These are phyloP conservation scores for Uronychia binucleata DNA, from an alignment of 73 alveolate species.

Conservation along the genomic window DNA sequence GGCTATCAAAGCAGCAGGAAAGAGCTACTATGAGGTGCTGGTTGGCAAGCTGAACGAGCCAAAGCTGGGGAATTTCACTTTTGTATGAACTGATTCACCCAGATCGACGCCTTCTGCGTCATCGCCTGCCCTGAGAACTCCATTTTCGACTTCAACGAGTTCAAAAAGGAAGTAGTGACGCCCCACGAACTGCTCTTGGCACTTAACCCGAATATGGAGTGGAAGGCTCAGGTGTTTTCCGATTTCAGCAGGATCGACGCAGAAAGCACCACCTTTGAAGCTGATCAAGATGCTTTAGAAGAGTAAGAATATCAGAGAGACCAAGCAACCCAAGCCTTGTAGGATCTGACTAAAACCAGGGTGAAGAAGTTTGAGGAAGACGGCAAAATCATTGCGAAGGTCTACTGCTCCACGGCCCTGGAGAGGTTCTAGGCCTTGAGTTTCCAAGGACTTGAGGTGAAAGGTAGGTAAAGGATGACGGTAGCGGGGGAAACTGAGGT, in stretches of 20 bases:
- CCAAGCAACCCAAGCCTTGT: background rate
- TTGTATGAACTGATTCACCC: slow-evolving; percentile 13
- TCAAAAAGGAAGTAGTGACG: slow-evolving; percentile 52
- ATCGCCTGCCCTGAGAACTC: slow-evolving; percentile 56
- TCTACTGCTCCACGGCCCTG: background rate
- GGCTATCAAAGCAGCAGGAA: background rate
- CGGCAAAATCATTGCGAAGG: slow-evolving; percentile 24
- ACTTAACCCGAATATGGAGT: slow-evolving; percentile 23
- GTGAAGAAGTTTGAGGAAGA: background rate
- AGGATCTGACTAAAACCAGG: background rate
- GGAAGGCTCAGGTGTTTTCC: slow-evolving; percentile 35
- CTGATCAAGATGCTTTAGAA: slow-evolving; percentile 6
- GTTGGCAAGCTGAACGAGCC: slow-evolving; percentile 70
- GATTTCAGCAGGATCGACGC: slow-evolving; percentile 27
- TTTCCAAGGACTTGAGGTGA: slow-evolving; percentile 17
- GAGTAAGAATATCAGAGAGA: slow-evolving; percentile 13
- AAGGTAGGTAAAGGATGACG: too few relatives aligned
- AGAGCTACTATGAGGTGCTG: slow-evolving; percentile 58
- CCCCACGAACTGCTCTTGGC: slow-evolving; percentile 65
- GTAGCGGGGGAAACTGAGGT: too few relatives aligned
- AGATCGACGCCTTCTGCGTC: slow-evolving; percentile 52
- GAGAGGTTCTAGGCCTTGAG: slow-evolving; percentile 10
- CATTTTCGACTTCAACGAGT: slow-evolving; percentile 37
- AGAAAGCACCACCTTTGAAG: background rate
- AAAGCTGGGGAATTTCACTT: slow-evolving; percentile 50